These are phyloP conservation scores for Alternaria solani DNA, from an alignment of 2,329 filamentous ascomycete species.

Conservation along the genomic window DNA sequence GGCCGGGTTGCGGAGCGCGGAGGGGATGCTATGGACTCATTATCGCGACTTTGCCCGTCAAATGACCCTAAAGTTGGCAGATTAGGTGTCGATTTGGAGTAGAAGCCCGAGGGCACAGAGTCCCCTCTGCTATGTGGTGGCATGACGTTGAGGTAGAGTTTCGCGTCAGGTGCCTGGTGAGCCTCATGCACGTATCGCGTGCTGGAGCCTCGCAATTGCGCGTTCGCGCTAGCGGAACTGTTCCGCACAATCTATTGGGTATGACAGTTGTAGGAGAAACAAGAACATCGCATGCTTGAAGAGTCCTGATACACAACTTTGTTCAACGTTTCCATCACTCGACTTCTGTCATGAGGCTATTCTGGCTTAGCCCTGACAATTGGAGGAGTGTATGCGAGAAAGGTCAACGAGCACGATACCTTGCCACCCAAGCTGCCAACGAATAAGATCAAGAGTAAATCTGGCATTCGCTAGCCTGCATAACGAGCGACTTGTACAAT, in stretches of 20 bases:
- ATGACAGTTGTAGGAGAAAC: too few relatives aligned
- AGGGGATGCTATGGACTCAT: conserved; percentile 6
- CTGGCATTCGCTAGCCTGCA: too few relatives aligned
- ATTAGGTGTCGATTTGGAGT: conserved; percentile 59
- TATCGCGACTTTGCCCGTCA: conserved; percentile 18
- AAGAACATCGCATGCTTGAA: too few relatives aligned
- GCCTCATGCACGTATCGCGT: conserved; percentile 29
- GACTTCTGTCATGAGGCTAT: too few relatives aligned
- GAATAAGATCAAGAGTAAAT: too few relatives aligned
- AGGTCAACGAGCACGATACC: too few relatives aligned
- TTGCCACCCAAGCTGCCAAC: too few relatives aligned
- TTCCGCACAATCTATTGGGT: conserved; percentile 1
- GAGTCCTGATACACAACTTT: too few relatives aligned
- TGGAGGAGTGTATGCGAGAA: too few relatives aligned
- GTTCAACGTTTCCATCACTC: too few relatives aligned
- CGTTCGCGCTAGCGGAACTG: conserved; percentile 14
- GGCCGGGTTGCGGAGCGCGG: conserved; percentile 16
- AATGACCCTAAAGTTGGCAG: conserved; percentile 53
- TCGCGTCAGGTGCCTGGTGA: conserved; percentile 5
- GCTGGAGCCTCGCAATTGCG: conserved; percentile 21
- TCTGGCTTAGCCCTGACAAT: too few relatives aligned
- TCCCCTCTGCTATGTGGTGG: conserved; percentile 55
- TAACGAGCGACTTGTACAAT: too few relatives aligned
- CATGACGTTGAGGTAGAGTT: conserved; percentile 44
- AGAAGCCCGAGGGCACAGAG: conserved; percentile 50